These are phyloP conservation scores for Linanthus parryae DNA, from an alignment of 148 eudicot genomes.

Conservation along the genomic window DNA sequence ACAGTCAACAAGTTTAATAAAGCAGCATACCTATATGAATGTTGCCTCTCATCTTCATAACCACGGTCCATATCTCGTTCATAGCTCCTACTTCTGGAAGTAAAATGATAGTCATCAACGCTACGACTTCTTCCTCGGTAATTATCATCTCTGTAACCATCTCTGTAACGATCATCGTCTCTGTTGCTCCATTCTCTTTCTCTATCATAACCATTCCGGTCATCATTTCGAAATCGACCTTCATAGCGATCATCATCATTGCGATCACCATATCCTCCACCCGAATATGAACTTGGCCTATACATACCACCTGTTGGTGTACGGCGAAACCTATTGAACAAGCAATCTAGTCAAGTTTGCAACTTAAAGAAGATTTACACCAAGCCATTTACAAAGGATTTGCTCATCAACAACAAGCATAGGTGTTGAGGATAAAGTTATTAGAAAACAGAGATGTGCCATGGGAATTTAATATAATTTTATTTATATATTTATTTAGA, in stretches of 20 bases:
- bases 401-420: background rate
- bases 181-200: conserved; percentile 74
- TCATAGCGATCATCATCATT: conserved; percentile 57
- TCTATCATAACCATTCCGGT: conserved; percentile 75
- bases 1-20: background rate
- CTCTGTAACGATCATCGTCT: conserved; percentile 71
- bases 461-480: background rate
- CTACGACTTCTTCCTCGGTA: conserved; percentile 66
- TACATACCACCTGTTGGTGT: conserved; percentile 70
- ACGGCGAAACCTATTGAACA: conserved; percentile 73
- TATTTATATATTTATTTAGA: no score
- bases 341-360: conserved; percentile 3
- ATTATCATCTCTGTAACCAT: conserved; percentile 66
- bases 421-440: background rate
- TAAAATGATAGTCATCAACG: conserved; percentile 48
- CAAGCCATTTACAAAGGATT: background rate
- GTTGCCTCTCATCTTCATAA: conserved; percentile 76
- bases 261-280: conserved; percentile 47
- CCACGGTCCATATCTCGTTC: conserved; percentile 63
- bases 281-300: conserved; percentile 61
- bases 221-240: conserved; percentile 60
- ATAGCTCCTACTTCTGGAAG: conserved; percentile 79
- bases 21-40: conserved; percentile 63
- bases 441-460: background rate
- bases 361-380: background rate